Evolutionary conservation across 306 rosid genomes (phyloP), one percentile per base, ranked within the genome.

Genomic region (Ormosia emarginata): DNA sequence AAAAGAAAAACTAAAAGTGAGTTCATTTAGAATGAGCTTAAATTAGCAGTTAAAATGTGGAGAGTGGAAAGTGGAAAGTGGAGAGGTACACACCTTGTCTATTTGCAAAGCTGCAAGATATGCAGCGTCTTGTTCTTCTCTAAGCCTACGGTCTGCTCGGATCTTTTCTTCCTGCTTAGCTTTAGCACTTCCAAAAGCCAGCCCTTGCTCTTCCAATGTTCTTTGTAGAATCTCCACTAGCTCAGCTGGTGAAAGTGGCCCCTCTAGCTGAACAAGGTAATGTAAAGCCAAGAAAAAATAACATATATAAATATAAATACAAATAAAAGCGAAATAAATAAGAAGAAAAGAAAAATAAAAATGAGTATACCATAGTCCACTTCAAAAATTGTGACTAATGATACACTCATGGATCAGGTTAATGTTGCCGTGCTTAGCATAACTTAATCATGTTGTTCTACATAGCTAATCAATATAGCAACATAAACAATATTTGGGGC

Each of bases 81-180:
- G 32, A 44, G 71, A 29, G 65, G 43, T 14, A 46, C 24, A 64
- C 43, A 92, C 97, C 94, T 83, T 84, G 88, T 94, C 98, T 47
- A 83, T 74, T 61, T 82, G 78, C 18, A 94, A 87, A 82, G 97
- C 89, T 36, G 92, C 90, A 81, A 86, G 78, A 90, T 91, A 92
- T 32, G 92, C 97, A 76, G 85, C 93, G 4, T 94, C 97, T 85
- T 92, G 97, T 62, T 92, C 94, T 81, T 94, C 97, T 87, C 91
- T 81, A 18, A 91, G 83, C 84, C 82, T 85, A 67, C 94, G 91
- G 49, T 92, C 92, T 44, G 88, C 94, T 81, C 44, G 79, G 17
- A 94, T 85, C 82, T 84, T 83, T 69, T 91, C 91, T 53, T 82
- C 87, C 59, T 71, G 71, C 85, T 89, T 81, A 6, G 88, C 87